Evolutionary conservation across 306 rosid species (phyloP), one percentile per base, ranked within the genome.

Genomic region (Cucumis melo): DNA sequence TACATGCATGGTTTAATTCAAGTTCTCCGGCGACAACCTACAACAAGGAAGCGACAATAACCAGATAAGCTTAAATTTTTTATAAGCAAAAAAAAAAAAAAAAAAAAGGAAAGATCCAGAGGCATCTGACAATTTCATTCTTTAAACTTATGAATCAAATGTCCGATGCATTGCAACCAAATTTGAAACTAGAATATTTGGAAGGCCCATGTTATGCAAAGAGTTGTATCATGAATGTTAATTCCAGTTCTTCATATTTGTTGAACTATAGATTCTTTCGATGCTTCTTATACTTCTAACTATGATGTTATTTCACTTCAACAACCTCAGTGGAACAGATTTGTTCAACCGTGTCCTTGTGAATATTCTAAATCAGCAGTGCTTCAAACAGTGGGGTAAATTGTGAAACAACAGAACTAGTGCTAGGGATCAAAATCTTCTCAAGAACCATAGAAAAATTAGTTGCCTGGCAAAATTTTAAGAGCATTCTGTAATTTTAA

Each of bases 11-110:
- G 82, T 91, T 93, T 80, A 89, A 79, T 88, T 91, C 97, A 60
- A 93, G 94, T 86, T 93, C 98, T 84, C 98, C 98, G 74, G 98
- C 97, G 68, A 93, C 97, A 72, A 93, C 97, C 98, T 93, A 82
- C 55, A 77, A 10, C 39, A 19, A 79, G 57, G 78, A 44, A 53
- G 46, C 57, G n/a, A 51, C 58, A 77, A 42, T 60, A 11, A 74
- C 76, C 66, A 44, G 21, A 8, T 62, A 73, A 50, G 63, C 27
- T 24, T 36, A 76, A 16, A 65, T 39, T 29, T 15, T 29, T 56
- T 3, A 73, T 32, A 46, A 16, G 64, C 41, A 24, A 46, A 8
- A 46, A 46, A 50, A 73, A 61, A 13, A 29, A 10, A 24, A 46
- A 8, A 46, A 46, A 50, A 73, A 61, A 13, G 41, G 16, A 10